Conservation (phyloP, 2,329 filamentous ascomycete species). For the Colletotrichum sp. region DNA sequence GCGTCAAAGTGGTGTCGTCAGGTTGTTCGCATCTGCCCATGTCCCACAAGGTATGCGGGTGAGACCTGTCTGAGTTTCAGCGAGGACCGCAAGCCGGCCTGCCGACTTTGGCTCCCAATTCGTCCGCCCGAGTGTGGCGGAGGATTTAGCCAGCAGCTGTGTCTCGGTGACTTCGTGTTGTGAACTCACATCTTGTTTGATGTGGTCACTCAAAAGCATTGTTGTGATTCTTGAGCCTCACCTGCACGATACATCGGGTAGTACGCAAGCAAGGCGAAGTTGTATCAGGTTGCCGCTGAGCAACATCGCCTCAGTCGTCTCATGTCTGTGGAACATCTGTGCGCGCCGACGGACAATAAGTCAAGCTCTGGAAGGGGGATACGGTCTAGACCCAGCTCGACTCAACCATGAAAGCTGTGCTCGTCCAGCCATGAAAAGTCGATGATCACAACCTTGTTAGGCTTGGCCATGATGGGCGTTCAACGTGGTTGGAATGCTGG, state of each 20-base stretch:
- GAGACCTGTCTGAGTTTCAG: conserved; percentile 3
- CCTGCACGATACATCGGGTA: not conserved
- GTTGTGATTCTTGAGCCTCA: not conserved
- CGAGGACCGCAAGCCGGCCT: not conserved
- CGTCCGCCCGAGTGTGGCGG: not conserved
- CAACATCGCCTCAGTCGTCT: not conserved
- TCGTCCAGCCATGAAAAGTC: not conserved
- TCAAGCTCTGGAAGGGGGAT: not conserved
- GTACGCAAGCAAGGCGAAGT: not conserved
- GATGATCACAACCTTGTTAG: not conserved
- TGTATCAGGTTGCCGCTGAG: not conserved
- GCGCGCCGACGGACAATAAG: not conserved
- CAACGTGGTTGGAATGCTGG: not conserved
- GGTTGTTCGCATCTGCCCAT: not conserved
- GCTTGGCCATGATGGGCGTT: not conserved
- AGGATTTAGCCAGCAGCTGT: not conserved
- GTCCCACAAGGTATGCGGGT: not conserved
- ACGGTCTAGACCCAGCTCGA: not conserved
- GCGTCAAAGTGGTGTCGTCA: not conserved
- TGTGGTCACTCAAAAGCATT: not conserved
- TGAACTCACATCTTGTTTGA: not conserved
- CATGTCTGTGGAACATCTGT: not conserved
- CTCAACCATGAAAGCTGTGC: not conserved
- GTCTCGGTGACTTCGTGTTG: not conserved
- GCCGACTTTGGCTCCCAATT: not conserved